Conservation (phyloP, 2,329 filamentous ascomycete species). For the Arthrobotrys musiformis region DNA sequence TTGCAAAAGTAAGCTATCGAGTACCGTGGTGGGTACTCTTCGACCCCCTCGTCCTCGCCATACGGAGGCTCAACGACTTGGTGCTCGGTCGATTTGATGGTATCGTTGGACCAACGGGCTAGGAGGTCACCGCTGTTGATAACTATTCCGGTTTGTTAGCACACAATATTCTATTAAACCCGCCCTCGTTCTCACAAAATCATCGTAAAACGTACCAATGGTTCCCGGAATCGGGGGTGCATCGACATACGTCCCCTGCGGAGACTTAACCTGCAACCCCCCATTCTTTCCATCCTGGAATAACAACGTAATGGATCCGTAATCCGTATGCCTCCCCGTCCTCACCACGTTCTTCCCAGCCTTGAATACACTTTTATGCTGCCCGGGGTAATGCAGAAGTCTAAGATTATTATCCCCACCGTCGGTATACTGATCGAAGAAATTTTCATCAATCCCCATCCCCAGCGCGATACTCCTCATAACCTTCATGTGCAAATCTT, state of each 20-base stretch:
- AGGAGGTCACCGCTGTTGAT: conserved; percentile 90
- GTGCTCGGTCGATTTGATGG: conserved; percentile 89
- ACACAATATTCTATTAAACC: background rate
- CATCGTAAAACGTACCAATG: conserved; percentile 36
- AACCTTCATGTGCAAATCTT: conserved; percentile 77
- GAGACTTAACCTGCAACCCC: conserved; percentile 72
- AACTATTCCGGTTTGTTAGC: conserved; percentile 68
- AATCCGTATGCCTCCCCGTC: conserved; percentile 80
- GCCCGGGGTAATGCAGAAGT: conserved; percentile 79
- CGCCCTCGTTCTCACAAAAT: background rate
- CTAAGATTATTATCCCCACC: conserved; percentile 77
- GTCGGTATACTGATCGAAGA: conserved; percentile 81
- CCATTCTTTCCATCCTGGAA: conserved; percentile 70
- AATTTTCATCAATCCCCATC: conserved; percentile 75
- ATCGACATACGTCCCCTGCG: conserved; percentile 81
- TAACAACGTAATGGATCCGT: conserved; percentile 71
- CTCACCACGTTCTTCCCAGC: conserved; percentile 76
- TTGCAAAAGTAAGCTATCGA: conserved; percentile 95
- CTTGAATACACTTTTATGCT: conserved; percentile 73
- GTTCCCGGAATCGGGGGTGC: conserved; percentile 83
- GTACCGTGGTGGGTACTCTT: conserved; percentile 78
- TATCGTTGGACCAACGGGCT: conserved; percentile 89
- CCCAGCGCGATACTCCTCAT: conserved; percentile 89
- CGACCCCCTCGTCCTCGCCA: conserved; percentile 66
- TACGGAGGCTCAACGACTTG: conserved; percentile 85